A percentile compares a stretch with the other conserved stretches of the same genome.
Conservation (phyloP, 2,329 filamentous ascomycete species). For the Calonectria pteridis region DNA sequence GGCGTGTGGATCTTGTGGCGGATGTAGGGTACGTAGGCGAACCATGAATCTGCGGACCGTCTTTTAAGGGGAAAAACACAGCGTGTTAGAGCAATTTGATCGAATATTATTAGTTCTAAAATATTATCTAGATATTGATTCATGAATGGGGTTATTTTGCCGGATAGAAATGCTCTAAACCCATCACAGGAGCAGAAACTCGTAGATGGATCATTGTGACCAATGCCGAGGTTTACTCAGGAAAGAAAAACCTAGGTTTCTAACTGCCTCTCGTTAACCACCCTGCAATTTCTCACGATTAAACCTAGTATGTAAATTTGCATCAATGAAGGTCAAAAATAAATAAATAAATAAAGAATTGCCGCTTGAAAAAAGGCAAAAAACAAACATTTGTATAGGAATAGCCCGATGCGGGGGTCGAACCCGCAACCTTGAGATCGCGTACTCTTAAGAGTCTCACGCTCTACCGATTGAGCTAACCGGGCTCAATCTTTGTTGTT, state of each 20-base stretch:
- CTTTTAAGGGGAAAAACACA: neutral
- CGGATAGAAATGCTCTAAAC: too few relatives aligned
- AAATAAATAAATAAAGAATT: too few relatives aligned
- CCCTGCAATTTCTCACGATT: neutral
- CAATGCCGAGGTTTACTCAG: neutral
- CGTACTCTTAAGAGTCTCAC: conserved; percentile 70
- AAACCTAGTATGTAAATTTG: neutral
- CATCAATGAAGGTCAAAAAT: neutral
- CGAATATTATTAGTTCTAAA: neutral
- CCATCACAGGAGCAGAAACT: too few relatives aligned
- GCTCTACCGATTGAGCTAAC: conserved; percentile 64
- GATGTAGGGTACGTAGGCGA: neutral
- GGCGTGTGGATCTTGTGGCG: neutral
- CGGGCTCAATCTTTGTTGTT: conserved; percentile 19
- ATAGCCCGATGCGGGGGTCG: conserved; percentile 58
- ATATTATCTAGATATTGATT: neutral
- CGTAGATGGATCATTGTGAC: neutral
- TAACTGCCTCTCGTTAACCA: neutral
- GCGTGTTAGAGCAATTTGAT: neutral
- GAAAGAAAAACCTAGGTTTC: neutral
- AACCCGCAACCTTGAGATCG: conserved; percentile 69
- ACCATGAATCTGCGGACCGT: neutral
- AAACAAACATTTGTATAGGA: neutral
- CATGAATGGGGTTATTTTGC: neutral
- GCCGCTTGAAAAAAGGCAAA: neutral